Conservation (phyloP, 2,329 filamentous ascomycete species). For the Cladosporium phlei region DNA sequence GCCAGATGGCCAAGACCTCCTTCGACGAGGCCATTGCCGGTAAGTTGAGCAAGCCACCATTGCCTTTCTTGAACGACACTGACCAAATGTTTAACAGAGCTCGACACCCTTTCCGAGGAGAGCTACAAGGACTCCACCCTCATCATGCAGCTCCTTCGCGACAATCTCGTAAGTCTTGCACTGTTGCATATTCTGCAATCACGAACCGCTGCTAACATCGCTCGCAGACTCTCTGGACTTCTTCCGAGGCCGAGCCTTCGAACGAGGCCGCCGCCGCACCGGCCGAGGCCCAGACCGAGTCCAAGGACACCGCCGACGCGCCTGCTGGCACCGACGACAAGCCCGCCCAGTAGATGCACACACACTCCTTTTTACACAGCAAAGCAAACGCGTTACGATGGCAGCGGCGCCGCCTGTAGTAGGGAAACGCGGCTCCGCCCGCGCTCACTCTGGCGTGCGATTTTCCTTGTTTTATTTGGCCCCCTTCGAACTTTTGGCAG, state of each 20-base stretch:
- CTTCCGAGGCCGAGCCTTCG: slow-evolving; percentile 87
- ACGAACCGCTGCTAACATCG: slow-evolving; percentile 27
- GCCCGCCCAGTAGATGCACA: slow-evolving; percentile 36
- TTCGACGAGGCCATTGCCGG: slow-evolving; percentile 94
- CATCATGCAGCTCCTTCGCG: slow-evolving; percentile 97
- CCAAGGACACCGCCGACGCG: slow-evolving; percentile 52
- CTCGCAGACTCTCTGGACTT: slow-evolving; percentile 92
- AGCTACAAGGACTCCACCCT: slow-evolving; percentile 99
- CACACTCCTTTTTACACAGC: slow-evolving; percentile 4
- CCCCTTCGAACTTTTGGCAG: slow-evolving; percentile 10
- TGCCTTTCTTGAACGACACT: neutral
- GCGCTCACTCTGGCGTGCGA: slow-evolving; percentile 3
- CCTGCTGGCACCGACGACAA: slow-evolving; percentile 50
- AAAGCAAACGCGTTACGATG: slow-evolving; percentile 13
- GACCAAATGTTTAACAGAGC: slow-evolving; percentile 54
- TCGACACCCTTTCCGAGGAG: slow-evolving; percentile 95
- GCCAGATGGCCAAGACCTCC: slow-evolving; percentile 93
- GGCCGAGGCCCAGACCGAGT: slow-evolving; percentile 49
- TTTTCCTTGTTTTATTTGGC: slow-evolving; percentile 12
- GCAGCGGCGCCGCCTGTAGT: slow-evolving; percentile 7
- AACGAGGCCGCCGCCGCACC: slow-evolving; percentile 39
- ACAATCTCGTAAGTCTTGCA: slow-evolving; percentile 72
- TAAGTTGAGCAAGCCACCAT: slow-evolving; percentile 44
- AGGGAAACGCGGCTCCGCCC: slow-evolving; percentile 5
- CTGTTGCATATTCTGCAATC: too few relatives aligned